Percentiles rank a stretch among this genome's conserved stretches.
These are phyloP conservation scores for Gentiana straminea DNA, from an alignment of 257 asterid species.

Conservation along the genomic window DNA sequence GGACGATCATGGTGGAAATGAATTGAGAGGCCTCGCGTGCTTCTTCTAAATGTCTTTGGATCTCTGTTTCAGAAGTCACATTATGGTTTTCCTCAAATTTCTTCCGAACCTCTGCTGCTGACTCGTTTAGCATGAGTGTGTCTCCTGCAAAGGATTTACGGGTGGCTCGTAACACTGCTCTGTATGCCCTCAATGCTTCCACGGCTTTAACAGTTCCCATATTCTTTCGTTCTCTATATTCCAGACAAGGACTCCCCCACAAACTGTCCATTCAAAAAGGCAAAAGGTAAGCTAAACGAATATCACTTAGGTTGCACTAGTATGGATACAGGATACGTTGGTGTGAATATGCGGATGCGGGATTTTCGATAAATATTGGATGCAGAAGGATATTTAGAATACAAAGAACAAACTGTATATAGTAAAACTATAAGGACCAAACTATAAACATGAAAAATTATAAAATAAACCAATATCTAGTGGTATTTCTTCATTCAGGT, in stretches of 20 bases:
- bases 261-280: no score
- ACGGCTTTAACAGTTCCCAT: slow-evolving; percentile 49
- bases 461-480: no score
- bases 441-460: no score
- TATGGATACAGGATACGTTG: no score
- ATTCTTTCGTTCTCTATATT: neutral
- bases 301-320: no score
- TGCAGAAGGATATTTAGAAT: no score
- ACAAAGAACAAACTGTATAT: no score
- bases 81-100: slow-evolving; percentile 87
- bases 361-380: no score
- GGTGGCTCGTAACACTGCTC: slow-evolving; percentile 71
- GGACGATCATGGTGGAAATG: slow-evolving; percentile 84
- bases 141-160: slow-evolving; percentile 89
- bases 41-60: slow-evolving; percentile 60
- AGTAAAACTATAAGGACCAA: no score
- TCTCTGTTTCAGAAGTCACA: slow-evolving; percentile 62
- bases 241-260: neutral
- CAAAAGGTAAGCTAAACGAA: no score
- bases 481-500: no score
- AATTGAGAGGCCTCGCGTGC: slow-evolving; percentile 85
- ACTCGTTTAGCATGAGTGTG: slow-evolving; percentile 65
- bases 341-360: no score
- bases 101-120: slow-evolving; percentile 77
- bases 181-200: slow-evolving; percentile 62